phyloP scores from a whole-genome alignment of 805 yeast genomes.

The Spathaspora gorwiae region DNA sequence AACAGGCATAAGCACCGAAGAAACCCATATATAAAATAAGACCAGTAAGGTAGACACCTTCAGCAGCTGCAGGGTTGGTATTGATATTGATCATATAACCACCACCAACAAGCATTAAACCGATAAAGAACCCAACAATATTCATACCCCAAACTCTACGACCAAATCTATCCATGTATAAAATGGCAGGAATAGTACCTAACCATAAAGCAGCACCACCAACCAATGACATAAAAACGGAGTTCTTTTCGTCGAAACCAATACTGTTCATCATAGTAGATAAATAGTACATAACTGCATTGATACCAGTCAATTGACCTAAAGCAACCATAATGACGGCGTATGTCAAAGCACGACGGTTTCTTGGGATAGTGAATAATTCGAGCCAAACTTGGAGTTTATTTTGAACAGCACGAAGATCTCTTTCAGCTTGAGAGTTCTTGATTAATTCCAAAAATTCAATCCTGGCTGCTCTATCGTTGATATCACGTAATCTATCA shows the following conservation, averaged over 20 bases:
- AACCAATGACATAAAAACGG: slow-evolving; percentile 65
- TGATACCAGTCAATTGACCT: slow-evolving; percentile 67
- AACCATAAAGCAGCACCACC: slow-evolving; percentile 61
- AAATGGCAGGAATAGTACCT: slow-evolving; percentile 64
- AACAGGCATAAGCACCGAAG: slow-evolving; percentile 62
- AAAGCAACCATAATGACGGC: slow-evolving; percentile 54
- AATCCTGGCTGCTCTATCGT: slow-evolving; percentile 37
- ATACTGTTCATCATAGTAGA: slow-evolving; percentile 51
- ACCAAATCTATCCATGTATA: slow-evolving; percentile 55
- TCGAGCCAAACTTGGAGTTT: slow-evolving; percentile 43
- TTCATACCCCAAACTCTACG: slow-evolving; percentile 59
- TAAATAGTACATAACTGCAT: slow-evolving; percentile 63
- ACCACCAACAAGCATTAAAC: slow-evolving; percentile 55
- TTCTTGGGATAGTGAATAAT: slow-evolving; percentile 51
- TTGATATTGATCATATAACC: slow-evolving; percentile 44
- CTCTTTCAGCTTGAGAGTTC: slow-evolving; percentile 45
- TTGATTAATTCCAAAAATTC: slow-evolving; percentile 58
- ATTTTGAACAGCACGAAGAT: slow-evolving; percentile 30
- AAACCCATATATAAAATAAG: slow-evolving; percentile 59
- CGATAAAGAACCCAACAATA: slow-evolving; percentile 54
- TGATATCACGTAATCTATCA: slow-evolving; percentile 51
- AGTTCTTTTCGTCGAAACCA: slow-evolving; percentile 47
- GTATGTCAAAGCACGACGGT: slow-evolving; percentile 57
- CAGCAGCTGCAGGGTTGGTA: slow-evolving; percentile 42
- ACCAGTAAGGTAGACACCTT: slow-evolving; percentile 60